phyloP scores from a whole-genome alignment of 768 basidiomycete species.

The Kwoniella dejecticola region DNA sequence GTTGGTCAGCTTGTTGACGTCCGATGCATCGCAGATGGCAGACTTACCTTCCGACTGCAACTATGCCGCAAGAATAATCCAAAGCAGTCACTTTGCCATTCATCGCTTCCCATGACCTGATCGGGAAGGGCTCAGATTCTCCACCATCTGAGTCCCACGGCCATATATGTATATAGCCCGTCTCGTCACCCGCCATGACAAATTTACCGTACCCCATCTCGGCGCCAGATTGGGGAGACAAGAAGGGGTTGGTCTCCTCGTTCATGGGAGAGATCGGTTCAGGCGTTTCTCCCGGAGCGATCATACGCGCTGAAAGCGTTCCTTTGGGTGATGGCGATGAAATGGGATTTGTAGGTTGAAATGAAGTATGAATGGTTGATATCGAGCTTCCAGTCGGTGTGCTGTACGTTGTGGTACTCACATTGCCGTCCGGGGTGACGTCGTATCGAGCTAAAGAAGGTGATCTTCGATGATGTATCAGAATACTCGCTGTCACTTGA shows the following conservation, averaged over 20 bases:
- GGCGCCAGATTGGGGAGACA: neutral
- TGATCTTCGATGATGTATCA: conserved; percentile 28
- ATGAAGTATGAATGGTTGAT: conserved; percentile 15
- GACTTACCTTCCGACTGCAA: conserved; percentile 44
- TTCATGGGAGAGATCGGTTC: conserved; percentile 9
- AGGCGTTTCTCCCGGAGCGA: neutral
- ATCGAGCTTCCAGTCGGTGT: conserved; percentile 20
- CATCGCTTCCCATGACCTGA: conserved; percentile 36
- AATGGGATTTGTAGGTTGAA: conserved; percentile 25
- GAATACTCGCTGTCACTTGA: neutral
- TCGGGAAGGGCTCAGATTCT: conserved; percentile 8
- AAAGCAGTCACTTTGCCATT: conserved; percentile 41
- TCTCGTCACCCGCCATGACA: conserved; percentile 38
- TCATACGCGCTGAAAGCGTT: neutral
- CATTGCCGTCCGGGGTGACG: neutral
- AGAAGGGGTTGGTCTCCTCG: neutral
- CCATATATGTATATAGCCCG: conserved; percentile 41
- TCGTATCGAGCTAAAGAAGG: conserved; percentile 26
- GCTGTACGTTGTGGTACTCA: neutral
- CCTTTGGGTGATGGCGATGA: conserved; percentile 2
- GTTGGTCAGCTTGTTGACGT: neutral
- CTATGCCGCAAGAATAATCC: conserved; percentile 39
- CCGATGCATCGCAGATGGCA: neutral
- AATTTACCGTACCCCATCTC: conserved; percentile 32
- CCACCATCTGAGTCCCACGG: conserved; percentile 26